Percentiles rank a stretch among this genome's conserved stretches.
phyloP scores from a whole-genome alignment of 495 filamentous ascomycete genomes.

The Copromyces sp. region DNA sequence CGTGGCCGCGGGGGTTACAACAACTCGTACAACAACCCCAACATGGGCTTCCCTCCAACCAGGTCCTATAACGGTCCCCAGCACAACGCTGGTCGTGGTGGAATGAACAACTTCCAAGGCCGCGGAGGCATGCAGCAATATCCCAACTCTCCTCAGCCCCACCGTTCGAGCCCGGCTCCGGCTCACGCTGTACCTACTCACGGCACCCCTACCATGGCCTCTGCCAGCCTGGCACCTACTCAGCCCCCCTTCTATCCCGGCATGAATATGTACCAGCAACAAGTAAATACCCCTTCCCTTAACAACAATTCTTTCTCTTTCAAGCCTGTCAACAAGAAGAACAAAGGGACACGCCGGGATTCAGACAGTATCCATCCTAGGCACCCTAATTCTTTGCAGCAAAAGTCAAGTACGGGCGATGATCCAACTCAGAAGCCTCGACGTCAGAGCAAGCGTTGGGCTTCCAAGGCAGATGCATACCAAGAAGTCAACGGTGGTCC shows the following conservation, averaged over 20 bases:
- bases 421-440: conserved; percentile 22
- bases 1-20: conserved; percentile 54
- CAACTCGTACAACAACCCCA: conserved; percentile 46
- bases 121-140: conserved; percentile 47
- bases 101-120: conserved; percentile 53
- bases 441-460: conserved; percentile 33
- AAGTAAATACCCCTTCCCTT: conserved; percentile 57
- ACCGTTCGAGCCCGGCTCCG: conserved; percentile 58
- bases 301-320: conserved; percentile 19
- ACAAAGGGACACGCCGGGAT: conserved; percentile 30
- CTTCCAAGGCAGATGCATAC: conserved; percentile 16
- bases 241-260: conserved; percentile 50
- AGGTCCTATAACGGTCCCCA: conserved; percentile 42
- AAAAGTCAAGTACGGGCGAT: conserved; percentile 11
- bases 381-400: conserved; percentile 21
- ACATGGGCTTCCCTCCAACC: conserved; percentile 57
- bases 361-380: conserved; percentile 33
- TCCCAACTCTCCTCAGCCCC: conserved; percentile 57
- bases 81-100: conserved; percentile 50
- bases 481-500: conserved; percentile 13
- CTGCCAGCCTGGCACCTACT: conserved; percentile 44
- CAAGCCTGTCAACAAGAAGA: conserved; percentile 29
- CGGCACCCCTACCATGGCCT: conserved; percentile 58
- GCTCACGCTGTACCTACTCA: conserved; percentile 50
- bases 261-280: conserved; percentile 47